These are phyloP conservation scores for Edaphochlamys debaryana DNA, from an alignment of 139 green algal species.

Conservation along the genomic window DNA sequence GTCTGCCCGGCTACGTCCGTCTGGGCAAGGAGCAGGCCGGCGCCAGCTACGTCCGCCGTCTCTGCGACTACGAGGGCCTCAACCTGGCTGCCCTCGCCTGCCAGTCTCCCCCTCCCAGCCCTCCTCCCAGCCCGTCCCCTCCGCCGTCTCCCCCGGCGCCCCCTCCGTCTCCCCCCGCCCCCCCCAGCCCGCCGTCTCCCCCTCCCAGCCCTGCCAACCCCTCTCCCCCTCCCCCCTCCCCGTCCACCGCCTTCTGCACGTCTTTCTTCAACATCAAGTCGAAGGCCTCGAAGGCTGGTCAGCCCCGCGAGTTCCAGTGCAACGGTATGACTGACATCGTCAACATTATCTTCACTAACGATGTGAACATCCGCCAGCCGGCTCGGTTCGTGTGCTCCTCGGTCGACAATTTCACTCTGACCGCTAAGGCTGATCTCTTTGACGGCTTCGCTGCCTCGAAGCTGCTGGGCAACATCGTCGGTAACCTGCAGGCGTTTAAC, in stretches of 20 bases:
- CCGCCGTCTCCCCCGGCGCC: background rate
- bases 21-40: background rate
- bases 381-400: background rate
- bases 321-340: background rate
- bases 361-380: background rate
- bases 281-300: background rate
- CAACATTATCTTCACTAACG: background rate
- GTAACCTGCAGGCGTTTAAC: background rate
- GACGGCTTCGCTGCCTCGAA: background rate
- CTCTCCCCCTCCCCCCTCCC: constrained; percentile 12
- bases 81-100: background rate
- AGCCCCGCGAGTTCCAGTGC: constrained; percentile 5
- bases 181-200: background rate
- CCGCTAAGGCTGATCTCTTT: background rate
- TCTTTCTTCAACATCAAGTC: background rate
- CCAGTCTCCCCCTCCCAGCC: background rate
- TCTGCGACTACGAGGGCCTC: background rate
- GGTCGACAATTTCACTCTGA: background rate
- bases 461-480: background rate
- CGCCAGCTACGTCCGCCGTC: constrained; percentile 2
- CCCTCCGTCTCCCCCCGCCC: background rate
- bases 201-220: constrained; percentile 6
- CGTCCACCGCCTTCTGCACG: background rate
- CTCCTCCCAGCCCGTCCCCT: background rate
- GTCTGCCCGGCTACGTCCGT: constrained; percentile 31